Conservation (phyloP, 495 filamentous ascomycete species). For the Hypoxylon fragiforme region DNA sequence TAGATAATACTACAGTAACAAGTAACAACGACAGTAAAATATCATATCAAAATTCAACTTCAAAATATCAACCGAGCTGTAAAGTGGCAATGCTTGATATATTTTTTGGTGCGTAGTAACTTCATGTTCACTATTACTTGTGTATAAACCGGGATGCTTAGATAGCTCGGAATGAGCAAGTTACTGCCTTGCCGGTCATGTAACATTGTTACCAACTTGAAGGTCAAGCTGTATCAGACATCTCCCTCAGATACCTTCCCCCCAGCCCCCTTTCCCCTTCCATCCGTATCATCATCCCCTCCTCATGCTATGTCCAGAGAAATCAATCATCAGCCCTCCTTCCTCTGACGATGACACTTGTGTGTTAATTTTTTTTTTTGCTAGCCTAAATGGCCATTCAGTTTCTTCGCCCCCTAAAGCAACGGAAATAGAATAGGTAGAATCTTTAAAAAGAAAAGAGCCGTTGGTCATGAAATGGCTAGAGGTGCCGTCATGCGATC, state of each 20-base stretch:
- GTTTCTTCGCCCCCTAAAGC: constrained; percentile 24
- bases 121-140: constrained; percentile 39
- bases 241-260: constrained; percentile 20
- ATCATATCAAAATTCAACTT: too few species aligned
- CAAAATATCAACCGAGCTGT: too few species aligned
- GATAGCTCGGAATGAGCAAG: constrained; percentile 11
- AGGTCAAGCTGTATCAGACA: constrained; percentile 21
- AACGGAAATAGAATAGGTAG: constrained; percentile 23
- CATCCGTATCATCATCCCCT: constrained; percentile 29
- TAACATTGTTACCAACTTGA: constrained; percentile 13
- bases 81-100: too few species aligned
- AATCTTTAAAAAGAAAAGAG: constrained; percentile 17
- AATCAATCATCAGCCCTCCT: constrained; percentile 36
- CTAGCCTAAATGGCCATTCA: constrained; percentile 23
- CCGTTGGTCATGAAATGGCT: constrained; percentile 34
- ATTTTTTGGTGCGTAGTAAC: constrained; percentile 4
- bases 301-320: constrained; percentile 47
- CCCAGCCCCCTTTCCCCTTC: too few species aligned
- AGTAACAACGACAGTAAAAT: too few species aligned
- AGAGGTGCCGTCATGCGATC: constrained; percentile 44
- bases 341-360: constrained; percentile 18
- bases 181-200: constrained; percentile 17
- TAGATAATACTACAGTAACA: too few species aligned
- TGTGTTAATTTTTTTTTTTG: too few species aligned
- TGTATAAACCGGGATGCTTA: constrained; percentile 27